Conservation (phyloP, 176 grass and related monocot genomes). For the Aegilops tauschii region DNA sequence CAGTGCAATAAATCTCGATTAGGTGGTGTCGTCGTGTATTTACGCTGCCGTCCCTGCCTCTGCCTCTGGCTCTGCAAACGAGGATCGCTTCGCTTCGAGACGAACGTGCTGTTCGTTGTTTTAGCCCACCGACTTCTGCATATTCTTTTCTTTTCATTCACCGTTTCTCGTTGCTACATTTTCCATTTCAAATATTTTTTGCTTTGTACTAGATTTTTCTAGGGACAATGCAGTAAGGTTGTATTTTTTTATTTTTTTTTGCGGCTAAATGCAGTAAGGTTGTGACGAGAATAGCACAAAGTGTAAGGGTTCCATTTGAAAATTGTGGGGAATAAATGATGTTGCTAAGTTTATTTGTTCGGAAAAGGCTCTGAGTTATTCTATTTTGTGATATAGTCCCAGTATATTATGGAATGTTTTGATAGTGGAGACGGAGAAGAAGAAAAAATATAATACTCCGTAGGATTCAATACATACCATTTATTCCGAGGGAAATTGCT, state of each 20-base stretch:
- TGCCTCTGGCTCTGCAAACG: not conserved
- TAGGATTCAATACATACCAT: not conserved
- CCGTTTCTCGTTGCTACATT: not conserved
- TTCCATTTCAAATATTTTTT: too few relatives aligned
- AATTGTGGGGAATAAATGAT: too few relatives aligned
- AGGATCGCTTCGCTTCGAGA: constrained; percentile 40
- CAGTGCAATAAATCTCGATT: constrained; percentile 50
- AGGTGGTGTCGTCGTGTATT: not conserved
- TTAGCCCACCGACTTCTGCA: too few relatives aligned
- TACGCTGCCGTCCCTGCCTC: not conserved
- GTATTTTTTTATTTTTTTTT: too few relatives aligned
- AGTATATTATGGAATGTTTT: not conserved
- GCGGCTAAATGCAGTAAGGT: too few relatives aligned
- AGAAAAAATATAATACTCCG: not conserved
- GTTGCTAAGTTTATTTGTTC: not conserved
- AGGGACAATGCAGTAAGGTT: too few relatives aligned
- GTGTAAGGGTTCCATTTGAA: too few relatives aligned
- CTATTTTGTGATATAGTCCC: not conserved
- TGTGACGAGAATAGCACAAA: too few relatives aligned
- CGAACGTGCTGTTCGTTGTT: not conserved
- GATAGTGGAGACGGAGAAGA: not conserved
- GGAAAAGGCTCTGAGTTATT: not conserved
- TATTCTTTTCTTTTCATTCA: not conserved
- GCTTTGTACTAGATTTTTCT: too few relatives aligned
- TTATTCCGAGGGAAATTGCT: not conserved